Percentiles rank a stretch among this genome's conserved stretches.
These are phyloP conservation scores for Westerdykella aurantiaca DNA, from an alignment of 2,329 filamentous ascomycete species.

Conservation along the genomic window DNA sequence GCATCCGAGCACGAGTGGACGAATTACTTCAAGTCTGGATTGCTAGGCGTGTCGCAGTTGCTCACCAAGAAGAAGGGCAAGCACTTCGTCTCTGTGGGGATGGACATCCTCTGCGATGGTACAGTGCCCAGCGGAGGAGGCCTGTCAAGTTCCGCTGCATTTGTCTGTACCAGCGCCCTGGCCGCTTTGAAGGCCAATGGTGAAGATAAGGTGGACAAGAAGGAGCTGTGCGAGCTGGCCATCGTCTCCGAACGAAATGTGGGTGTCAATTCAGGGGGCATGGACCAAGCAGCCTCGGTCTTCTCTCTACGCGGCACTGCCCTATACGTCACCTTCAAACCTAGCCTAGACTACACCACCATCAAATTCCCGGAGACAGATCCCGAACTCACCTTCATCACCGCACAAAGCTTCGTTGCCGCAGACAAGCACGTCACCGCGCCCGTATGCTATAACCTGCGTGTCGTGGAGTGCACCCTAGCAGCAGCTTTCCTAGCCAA, in stretches of 20 bases:
- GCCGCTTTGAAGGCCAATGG: constrained; percentile 85
- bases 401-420: constrained; percentile 89
- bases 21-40: constrained; percentile 95
- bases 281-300: constrained; percentile 96
- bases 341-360: constrained; percentile 67
- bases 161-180: constrained; percentile 83
- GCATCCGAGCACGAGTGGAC: constrained; percentile 85
- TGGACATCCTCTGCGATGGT: constrained; percentile 87
- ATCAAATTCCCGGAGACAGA: constrained; percentile 75
- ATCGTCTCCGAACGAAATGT: constrained; percentile 92
- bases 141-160: constrained; percentile 87
- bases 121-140: constrained; percentile 89
- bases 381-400: constrained; percentile 83
- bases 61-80: constrained; percentile 61
- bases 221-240: constrained; percentile 82
- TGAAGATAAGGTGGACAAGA: constrained; percentile 74
- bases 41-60: constrained; percentile 73
- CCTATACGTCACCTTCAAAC: constrained; percentile 84
- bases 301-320: constrained; percentile 83
- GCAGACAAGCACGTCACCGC: constrained; percentile 94
- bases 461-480: constrained; percentile 90
- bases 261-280: constrained; percentile 93
- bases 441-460: constrained; percentile 91
- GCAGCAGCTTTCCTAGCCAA: constrained; percentile 66
- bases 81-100: constrained; percentile 62